phyloP scores from a whole-genome alignment of 331 rosid species.

The Malus hybrid region DNA sequence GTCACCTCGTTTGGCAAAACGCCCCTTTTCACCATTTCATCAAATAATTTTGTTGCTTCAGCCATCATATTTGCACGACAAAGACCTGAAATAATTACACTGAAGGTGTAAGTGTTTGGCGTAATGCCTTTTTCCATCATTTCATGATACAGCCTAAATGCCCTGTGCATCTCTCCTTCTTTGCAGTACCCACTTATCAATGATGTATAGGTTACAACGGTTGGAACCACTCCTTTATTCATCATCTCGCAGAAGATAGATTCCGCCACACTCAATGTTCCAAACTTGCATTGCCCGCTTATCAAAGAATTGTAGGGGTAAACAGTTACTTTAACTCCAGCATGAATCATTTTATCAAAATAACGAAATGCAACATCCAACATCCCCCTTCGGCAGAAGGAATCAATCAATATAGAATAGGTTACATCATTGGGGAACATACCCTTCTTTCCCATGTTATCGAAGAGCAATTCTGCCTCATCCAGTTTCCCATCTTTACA shows the following conservation, averaged over 20 bases:
- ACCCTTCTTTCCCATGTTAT: conserved; percentile 40
- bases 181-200: conserved; percentile 66
- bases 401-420: conserved; percentile 72
- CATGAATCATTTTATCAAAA: conserved; percentile 49
- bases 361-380: conserved; percentile 54
- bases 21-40: conserved; percentile 52
- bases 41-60: conserved; percentile 58
- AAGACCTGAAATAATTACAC: conserved; percentile 79
- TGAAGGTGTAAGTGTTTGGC: conserved; percentile 60
- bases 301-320: conserved; percentile 79
- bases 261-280: conserved; percentile 53
- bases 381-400: conserved; percentile 64
- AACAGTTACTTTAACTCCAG: conserved; percentile 43
- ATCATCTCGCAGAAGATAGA: conserved; percentile 47
- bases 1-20: conserved; percentile 81
- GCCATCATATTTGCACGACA: conserved; percentile 50
- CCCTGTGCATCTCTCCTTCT: conserved; percentile 42
- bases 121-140: conserved; percentile 60
- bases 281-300: conserved; percentile 70
- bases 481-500: conserved; percentile 64
- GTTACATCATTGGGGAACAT: conserved; percentile 68
- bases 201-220: conserved; percentile 59
- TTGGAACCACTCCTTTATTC: conserved; percentile 57
- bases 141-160: conserved; percentile 58
- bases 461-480: conserved; percentile 59